Evolutionary conservation across 2,329 filamentous ascomycete species (phyloP).

Genomic region (Atkinsonella texensis): DNA sequence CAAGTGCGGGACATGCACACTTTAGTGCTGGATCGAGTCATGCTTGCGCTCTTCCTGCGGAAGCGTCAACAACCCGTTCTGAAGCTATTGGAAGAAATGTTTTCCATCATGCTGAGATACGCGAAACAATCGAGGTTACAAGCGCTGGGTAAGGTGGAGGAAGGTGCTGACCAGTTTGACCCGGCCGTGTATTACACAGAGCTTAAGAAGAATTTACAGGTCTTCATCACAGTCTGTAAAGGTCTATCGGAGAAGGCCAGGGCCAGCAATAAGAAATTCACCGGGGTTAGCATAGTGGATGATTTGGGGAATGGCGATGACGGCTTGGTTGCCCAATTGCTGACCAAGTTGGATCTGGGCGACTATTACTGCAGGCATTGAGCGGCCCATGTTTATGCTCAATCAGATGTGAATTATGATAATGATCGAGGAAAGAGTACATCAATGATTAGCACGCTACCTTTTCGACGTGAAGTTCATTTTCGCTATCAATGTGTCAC

Average conservation of each 20-base stretch:
- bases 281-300: conserved; percentile 9
- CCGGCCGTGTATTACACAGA: conserved; percentile 42
- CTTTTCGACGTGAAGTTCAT: no score
- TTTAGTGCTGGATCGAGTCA: conserved; percentile 59
- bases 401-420: no score
- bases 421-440: no score
- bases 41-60: conserved; percentile 60
- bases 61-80: conserved; percentile 64
- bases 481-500: no score
- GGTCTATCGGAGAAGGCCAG: conserved; percentile 53
- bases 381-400: background rate
- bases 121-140: conserved; percentile 37
- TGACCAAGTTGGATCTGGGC: conserved; percentile 60
- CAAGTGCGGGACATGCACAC: conserved; percentile 60
- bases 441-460: no score
- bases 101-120: conserved; percentile 59
- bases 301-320: conserved; percentile 28
- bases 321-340: conserved; percentile 55
- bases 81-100: conserved; percentile 64
- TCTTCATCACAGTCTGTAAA: conserved; percentile 63
- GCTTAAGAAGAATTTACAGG: conserved; percentile 60
- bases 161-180: conserved; percentile 9
- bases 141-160: conserved; percentile 19
- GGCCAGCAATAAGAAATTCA: conserved; percentile 15
- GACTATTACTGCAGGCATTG: conserved; percentile 42